A percentile compares a stretch with the other conserved stretches of the same genome.
phyloP scores from a whole-genome alignment of 75 land plant genomes.

The Isoetes taiwanensis region DNA sequence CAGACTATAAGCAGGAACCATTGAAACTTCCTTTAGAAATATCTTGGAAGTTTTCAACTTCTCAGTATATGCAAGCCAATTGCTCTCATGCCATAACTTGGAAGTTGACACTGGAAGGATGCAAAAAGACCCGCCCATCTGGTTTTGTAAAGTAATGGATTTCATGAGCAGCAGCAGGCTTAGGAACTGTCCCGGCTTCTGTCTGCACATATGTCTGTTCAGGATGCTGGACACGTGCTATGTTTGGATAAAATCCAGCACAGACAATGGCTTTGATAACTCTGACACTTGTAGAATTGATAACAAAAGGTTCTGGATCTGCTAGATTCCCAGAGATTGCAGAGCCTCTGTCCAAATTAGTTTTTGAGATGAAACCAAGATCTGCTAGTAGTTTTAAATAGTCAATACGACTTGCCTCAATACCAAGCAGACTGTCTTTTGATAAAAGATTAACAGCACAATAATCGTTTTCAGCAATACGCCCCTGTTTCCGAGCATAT shows the following conservation, averaged over 20 bases:
- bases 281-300: constrained; percentile 15
- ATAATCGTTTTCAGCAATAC: constrained; percentile 14
- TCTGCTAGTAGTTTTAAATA: constrained; percentile 21
- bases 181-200: constrained; percentile 23
- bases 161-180: constrained; percentile 27
- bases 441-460: constrained; percentile 17
- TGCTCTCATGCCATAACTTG: constrained; percentile 14
- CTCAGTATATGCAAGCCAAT: constrained; percentile 24
- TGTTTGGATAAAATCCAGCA: constrained; percentile 30
- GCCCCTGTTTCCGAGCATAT: constrained; percentile 15
- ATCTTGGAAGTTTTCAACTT: constrained; percentile 31
- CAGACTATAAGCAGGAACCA: constrained; percentile 27
- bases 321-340: background rate
- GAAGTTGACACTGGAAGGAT: constrained; percentile 32
- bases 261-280: constrained; percentile 27
- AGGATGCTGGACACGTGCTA: constrained; percentile 26
- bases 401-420: constrained; percentile 26
- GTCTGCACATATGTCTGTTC: constrained; percentile 30
- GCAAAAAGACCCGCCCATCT: constrained; percentile 28
- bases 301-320: background rate
- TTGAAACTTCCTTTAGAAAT: constrained; percentile 19
- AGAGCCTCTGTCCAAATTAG: no score
- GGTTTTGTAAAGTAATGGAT: constrained; percentile 20
- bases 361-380: constrained; percentile 18
- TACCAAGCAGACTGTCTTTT: constrained; percentile 17